Percentiles rank a stretch among this genome's conserved stretches.
Conservation (phyloP, 306 rosid species). For the Inga oerstediana region DNA sequence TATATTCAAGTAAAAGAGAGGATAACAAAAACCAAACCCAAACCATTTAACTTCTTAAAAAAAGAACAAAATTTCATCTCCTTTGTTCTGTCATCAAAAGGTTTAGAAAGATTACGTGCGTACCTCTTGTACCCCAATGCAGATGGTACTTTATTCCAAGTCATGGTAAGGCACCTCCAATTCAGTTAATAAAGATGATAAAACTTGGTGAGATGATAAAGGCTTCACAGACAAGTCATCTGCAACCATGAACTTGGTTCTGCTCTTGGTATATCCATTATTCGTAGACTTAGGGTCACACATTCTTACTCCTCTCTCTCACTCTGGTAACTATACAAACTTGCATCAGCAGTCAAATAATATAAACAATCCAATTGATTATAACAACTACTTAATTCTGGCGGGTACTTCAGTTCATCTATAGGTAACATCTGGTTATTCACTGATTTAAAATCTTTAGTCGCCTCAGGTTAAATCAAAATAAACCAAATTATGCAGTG, state of each 20-base stretch:
- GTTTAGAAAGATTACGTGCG: background rate
- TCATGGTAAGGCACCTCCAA: background rate
- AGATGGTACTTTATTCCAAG: background rate
- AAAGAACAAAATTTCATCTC: too few relatives aligned
- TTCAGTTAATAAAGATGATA: background rate
- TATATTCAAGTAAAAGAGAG: too few relatives aligned
- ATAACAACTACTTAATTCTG: too few relatives aligned
- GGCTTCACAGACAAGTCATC: slow-evolving; percentile 3
- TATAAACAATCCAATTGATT: too few relatives aligned
- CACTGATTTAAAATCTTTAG: background rate
- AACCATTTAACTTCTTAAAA: too few relatives aligned
- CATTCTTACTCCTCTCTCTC: too few relatives aligned
- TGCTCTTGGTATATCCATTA: background rate
- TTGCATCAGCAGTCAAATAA: too few relatives aligned
- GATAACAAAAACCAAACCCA: too few relatives aligned
- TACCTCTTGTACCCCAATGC: background rate
- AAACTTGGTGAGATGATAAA: background rate
- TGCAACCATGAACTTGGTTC: background rate
- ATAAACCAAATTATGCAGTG: too few relatives aligned
- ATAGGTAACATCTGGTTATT: background rate
- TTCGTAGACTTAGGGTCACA: background rate
- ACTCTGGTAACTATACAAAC: too few relatives aligned
- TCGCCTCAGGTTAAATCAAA: too few relatives aligned
- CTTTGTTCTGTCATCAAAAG: too few relatives aligned
- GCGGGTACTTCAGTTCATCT: background rate